These are phyloP conservation scores for Phialemoniopsis sp. DNA, from an alignment of 2,329 filamentous ascomycete species.

Conservation along the genomic window DNA sequence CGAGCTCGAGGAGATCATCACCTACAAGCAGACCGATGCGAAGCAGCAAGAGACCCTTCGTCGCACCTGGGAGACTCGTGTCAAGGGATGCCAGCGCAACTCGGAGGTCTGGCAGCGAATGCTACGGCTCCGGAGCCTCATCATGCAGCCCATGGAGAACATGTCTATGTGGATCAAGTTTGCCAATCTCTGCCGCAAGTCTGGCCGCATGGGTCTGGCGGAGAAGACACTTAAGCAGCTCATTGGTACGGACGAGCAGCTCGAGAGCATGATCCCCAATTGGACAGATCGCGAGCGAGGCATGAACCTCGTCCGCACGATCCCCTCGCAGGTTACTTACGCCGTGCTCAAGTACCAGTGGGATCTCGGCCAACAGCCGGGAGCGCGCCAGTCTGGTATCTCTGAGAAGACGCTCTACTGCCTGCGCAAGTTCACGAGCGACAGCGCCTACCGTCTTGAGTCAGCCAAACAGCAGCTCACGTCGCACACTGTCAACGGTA, in stretches of 20 bases:
- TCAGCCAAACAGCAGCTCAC: slow-evolving; percentile 46
- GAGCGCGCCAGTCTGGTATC: slow-evolving; percentile 33
- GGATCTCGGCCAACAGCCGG: slow-evolving; percentile 69
- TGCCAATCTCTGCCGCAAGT: slow-evolving; percentile 95
- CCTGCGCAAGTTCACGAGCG: slow-evolving; percentile 56
- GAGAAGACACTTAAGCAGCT: slow-evolving; percentile 92
- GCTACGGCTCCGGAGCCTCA: slow-evolving; percentile 88
- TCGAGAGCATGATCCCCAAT: slow-evolving; percentile 58
- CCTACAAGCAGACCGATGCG: slow-evolving; percentile 90
- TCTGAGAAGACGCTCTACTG: slow-evolving; percentile 55
- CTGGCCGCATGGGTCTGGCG: slow-evolving; percentile 86
- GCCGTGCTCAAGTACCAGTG: slow-evolving; percentile 97
- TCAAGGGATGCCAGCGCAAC: slow-evolving; percentile 93
- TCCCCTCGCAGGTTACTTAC: slow-evolving; percentile 79
- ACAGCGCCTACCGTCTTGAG: slow-evolving; percentile 52
- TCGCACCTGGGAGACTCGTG: slow-evolving; percentile 88
- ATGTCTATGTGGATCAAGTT: slow-evolving; percentile 99
- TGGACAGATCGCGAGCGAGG: slow-evolving; percentile 35
- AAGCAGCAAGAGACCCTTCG: slow-evolving; percentile 90
- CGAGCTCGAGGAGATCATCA: slow-evolving; percentile 95
- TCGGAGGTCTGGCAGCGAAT: slow-evolving; percentile 98
- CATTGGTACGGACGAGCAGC: slow-evolving; percentile 65
- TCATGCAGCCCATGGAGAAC: slow-evolving; percentile 88
- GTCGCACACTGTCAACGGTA: slow-evolving; percentile 35
- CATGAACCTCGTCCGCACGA: slow-evolving; percentile 25